Base-by-base conservation (phyloP, 805 yeast genomes). In the Priceomyces carsonii region DNA sequence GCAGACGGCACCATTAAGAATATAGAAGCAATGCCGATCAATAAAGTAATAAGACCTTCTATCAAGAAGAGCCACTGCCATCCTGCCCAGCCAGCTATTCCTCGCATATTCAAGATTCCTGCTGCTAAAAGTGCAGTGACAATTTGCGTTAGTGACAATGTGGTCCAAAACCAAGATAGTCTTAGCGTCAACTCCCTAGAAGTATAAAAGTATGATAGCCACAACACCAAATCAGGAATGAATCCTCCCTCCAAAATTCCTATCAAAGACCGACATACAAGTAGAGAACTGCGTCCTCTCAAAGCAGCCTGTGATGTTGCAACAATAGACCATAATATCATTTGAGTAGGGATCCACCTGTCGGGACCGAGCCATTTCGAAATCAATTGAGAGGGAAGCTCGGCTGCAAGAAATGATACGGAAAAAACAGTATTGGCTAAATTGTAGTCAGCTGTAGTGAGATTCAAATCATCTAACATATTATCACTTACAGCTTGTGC, bases 131-230 rank as follows among this genome's bases (percentile, higher is more conserved):
- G 20, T 2, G 56, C 45, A 5, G 59, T 42, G 10, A 24, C 30
- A 27, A 57, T 54, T 24, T 45, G 41, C 6, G 47, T 53, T 6
- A 54, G 26, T 3, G 57, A 46, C 14, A 48, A 29, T 2, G 66
- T 48, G 2, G 63, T 55, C 67, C 57, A 64, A 39, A 41, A 63
- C 47, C 69, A 69, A 0, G 84, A 73, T 20, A 80, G 59, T 35
- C 88, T 61, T 17, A 77, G 53, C 1, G 83, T 67, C 15, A 82
- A 61, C 53, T 82, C 87, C 10, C 62, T 53, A 17, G 74, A 50
- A 8, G 75, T 82, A 60, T 77, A 82, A 56, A 80, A 82, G 56
- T 79, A 81, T 0, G 82, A 73, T 52, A 82, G 59, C 77, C 82
- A 82, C 29, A 81, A 55, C 35, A 76, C 71, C 22, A 75, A 55